Evolutionary conservation across 1,284 basidiomycete species (phyloP).

Genomic region (Cutaneotrichosporon cutaneum): DNA sequence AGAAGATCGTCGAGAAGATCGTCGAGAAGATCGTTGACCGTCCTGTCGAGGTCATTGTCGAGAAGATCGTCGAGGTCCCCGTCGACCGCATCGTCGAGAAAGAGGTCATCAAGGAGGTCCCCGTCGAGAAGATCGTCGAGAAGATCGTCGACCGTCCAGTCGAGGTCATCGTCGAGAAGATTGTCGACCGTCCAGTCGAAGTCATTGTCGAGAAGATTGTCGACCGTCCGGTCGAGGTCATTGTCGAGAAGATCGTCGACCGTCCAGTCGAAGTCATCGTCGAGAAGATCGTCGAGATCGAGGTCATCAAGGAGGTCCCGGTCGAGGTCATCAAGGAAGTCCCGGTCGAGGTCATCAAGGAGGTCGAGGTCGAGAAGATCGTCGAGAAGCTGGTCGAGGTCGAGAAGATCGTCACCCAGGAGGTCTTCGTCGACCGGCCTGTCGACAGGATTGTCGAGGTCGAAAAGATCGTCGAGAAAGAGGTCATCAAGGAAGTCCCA

Average conservation of each 20-base stretch:
- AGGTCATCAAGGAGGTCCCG: slow-evolving; percentile 34
- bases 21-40: slow-evolving; percentile 45
- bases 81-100: slow-evolving; percentile 40
- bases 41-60: slow-evolving; percentile 43
- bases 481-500: slow-evolving; percentile 22
- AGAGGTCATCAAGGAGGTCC: slow-evolving; percentile 39
- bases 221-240: slow-evolving; percentile 30
- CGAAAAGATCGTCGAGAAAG: slow-evolving; percentile 37
- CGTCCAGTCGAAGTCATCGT: slow-evolving; percentile 41
- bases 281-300: slow-evolving; percentile 31
- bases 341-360: slow-evolving; percentile 38
- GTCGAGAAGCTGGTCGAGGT: slow-evolving; percentile 38
- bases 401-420: slow-evolving; percentile 34
- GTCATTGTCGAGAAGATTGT: slow-evolving; percentile 33
- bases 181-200: slow-evolving; percentile 40
- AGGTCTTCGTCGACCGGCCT: slow-evolving; percentile 48
- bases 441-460: slow-evolving; percentile 41
- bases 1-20: slow-evolving; percentile 52
- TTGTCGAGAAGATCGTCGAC: slow-evolving; percentile 41
- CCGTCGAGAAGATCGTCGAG: slow-evolving; percentile 43
- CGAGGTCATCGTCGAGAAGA: slow-evolving; percentile 42
- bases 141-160: too few relatives aligned
- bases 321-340: slow-evolving; percentile 51
- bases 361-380: slow-evolving; percentile 37
- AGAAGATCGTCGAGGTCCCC: slow-evolving; percentile 44